A percentile compares a stretch with the other conserved stretches of the same genome.
These are phyloP conservation scores for Blastobotrys persicus DNA, from an alignment of 1,139 yeast species.

Conservation along the genomic window DNA sequence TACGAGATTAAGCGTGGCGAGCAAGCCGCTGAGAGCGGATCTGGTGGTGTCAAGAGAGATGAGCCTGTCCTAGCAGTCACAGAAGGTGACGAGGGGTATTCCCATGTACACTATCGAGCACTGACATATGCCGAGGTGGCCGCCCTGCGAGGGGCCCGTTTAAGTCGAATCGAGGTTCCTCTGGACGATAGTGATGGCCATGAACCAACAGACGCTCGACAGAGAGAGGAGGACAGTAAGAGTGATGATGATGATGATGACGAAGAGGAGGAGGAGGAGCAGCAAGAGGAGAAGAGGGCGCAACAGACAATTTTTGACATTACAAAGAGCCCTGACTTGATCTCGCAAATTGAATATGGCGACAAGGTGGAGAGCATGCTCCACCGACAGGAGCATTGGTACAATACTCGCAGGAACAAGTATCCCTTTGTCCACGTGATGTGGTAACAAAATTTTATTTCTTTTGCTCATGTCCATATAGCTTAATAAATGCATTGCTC, in stretches of 20 bases:
- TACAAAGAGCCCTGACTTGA: slow-evolving; percentile 9
- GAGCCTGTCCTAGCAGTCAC: slow-evolving; percentile 11
- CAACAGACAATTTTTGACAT: slow-evolving; percentile 1
- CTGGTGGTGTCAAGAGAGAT: background rate
- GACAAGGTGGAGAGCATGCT: slow-evolving; percentile 4
- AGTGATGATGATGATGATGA: slow-evolving; percentile 14
- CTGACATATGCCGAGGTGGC: slow-evolving; percentile 54
- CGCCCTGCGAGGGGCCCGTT: slow-evolving; percentile 27
- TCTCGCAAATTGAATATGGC: slow-evolving; percentile 15
- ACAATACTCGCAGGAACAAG: slow-evolving; percentile 2
- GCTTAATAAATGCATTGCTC: slow-evolving; percentile 1
- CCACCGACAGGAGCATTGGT: slow-evolving; percentile 5
- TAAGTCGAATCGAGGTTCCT: slow-evolving; percentile 6
- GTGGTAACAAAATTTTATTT: background rate
- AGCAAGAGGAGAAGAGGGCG: background rate
- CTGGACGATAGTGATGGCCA: slow-evolving; percentile 4
- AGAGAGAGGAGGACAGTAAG: slow-evolving; percentile 5
- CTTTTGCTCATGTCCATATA: background rate
- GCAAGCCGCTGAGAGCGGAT: background rate
- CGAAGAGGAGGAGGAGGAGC: slow-evolving; percentile 2
- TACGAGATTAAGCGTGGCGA: slow-evolving; percentile 1
- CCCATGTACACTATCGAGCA: slow-evolving; percentile 46
- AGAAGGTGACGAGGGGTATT: slow-evolving; percentile 42
- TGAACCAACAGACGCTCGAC: too few species aligned
- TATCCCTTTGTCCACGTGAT: slow-evolving; percentile 3